These are phyloP conservation scores for Crucihimalaya himalaica DNA, from an alignment of 345 rosid species.

Conservation along the genomic window DNA sequence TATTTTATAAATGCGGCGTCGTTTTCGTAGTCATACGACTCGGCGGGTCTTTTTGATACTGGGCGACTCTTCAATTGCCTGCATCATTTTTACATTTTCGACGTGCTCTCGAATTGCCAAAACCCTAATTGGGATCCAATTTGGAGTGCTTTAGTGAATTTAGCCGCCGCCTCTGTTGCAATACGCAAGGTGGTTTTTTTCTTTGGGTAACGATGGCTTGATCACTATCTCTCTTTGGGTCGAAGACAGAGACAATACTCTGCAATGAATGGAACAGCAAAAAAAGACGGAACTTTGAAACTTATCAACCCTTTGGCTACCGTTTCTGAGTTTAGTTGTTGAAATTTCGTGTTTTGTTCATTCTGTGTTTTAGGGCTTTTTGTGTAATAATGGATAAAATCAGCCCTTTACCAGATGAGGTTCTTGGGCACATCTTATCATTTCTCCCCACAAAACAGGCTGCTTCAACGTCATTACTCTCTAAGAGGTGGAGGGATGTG, in stretches of 20 bases:
- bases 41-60: background rate
- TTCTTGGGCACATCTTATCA: background rate
- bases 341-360: background rate
- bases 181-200: background rate
- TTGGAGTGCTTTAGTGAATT: background rate
- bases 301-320: background rate
- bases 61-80: background rate
- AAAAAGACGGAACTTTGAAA: background rate
- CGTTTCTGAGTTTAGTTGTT: background rate
- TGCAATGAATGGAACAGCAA: background rate
- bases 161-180: background rate
- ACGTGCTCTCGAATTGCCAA: background rate
- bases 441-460: constrained; percentile 8
- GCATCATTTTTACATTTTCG: background rate
- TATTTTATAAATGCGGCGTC: background rate
- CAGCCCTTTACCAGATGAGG: background rate
- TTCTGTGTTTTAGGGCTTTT: background rate
- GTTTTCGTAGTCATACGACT: background rate
- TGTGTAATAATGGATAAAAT: constrained; percentile 6
- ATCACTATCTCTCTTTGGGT: background rate
- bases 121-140: background rate
- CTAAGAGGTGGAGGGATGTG: background rate
- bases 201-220: background rate
- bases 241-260: background rate
- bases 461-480: constrained; percentile 7